phyloP scores from a whole-genome alignment of 208 protist genomes.

The Trypanosoma melophagium region DNA sequence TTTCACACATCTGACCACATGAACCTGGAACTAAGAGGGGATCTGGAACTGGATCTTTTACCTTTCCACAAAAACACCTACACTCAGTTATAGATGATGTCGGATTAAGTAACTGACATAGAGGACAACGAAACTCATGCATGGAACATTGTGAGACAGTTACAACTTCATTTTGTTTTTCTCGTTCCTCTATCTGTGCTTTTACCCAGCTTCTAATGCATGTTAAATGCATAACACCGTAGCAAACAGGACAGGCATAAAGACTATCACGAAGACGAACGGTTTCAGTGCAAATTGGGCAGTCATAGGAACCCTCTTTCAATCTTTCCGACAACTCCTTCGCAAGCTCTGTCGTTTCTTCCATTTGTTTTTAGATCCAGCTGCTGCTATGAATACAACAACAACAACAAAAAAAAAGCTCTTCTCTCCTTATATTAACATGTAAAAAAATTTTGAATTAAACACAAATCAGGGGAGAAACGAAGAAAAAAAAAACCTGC shows the following conservation, averaged over 20 bases:
- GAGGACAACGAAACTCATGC: slow-evolving; percentile 67
- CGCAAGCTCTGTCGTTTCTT: slow-evolving; percentile 20
- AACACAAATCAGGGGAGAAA: no score
- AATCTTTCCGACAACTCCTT: slow-evolving; percentile 54
- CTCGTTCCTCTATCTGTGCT: slow-evolving; percentile 47
- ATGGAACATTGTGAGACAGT: slow-evolving; percentile 7
- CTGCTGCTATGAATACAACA: background rate
- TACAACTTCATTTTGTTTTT: slow-evolving; percentile 31
- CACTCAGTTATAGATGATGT: slow-evolving; percentile 33
- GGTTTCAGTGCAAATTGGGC: slow-evolving; percentile 63
- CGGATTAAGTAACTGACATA: slow-evolving; percentile 50
- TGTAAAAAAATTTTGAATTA: no score
- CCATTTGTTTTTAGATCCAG: background rate
- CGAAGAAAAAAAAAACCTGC: no score
- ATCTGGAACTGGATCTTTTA: slow-evolving; percentile 48
- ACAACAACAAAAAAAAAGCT: no score
- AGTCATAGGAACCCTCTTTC: slow-evolving; percentile 55
- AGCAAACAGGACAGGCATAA: slow-evolving; percentile 70
- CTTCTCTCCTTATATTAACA: no score
- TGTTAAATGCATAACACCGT: slow-evolving; percentile 69
- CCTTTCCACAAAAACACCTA: slow-evolving; percentile 83
- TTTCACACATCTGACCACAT: slow-evolving; percentile 72
- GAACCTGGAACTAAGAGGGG: slow-evolving; percentile 72
- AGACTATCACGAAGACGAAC: slow-evolving; percentile 47
- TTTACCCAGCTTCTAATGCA: slow-evolving; percentile 67